Evolutionary conservation across 2,329 filamentous ascomycete species (phyloP), one percentile per base, ranked within the genome.

Genomic region (Colletotrichum theobromicola): DNA sequence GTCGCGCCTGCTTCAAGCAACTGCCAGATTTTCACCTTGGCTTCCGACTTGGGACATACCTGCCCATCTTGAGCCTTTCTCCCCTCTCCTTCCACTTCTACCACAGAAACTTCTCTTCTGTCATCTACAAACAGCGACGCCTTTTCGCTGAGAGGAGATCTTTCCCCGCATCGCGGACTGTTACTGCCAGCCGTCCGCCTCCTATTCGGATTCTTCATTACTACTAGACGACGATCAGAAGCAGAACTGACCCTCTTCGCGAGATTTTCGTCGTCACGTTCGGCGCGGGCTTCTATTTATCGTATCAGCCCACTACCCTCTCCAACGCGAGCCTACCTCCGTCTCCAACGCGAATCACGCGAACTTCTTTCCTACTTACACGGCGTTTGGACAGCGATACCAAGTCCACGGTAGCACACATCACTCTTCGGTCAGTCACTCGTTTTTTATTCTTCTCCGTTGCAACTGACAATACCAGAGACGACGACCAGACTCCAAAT

Each of bases 251-350:
- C 24, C 6, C 10, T 50, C 13, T 10, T 50, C 7, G 2, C n/a
- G n/a, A 13, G 42, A 50, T 12, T 4, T 4, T 1, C 1, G 2
- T n/a, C 3, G 21, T 21, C 42, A 2, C 0, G 0, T 13, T 13
- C 6, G n/a, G 4, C n/a, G n/a, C 42, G n/a, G 3, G 42, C 1
- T 4, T 1, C n/a, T n/a, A n/a, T n/a, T n/a, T n/a, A n/a, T n/a
- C n/a, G n/a, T n/a, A n/a, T n/a, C n/a, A n/a, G n/a, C n/a, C n/a
- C n/a, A n/a, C n/a, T n/a, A n/a, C n/a, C n/a, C n/a, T n/a, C n/a
- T n/a, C n/a, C n/a, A n/a, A n/a, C n/a, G n/a, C n/a, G n/a, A n/a
- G n/a, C n/a, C n/a, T n/a, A n/a, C n/a, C n/a, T n/a, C n/a, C n/a
- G n/a, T n/a, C n/a, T n/a, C n/a, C n/a, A n/a, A n/a, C n/a, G 42